Evolutionary conservation across 2,329 filamentous ascomycete genomes (phyloP), one percentile per base, ranked within the genome.

Genomic region (Trichoderma sp.): DNA sequence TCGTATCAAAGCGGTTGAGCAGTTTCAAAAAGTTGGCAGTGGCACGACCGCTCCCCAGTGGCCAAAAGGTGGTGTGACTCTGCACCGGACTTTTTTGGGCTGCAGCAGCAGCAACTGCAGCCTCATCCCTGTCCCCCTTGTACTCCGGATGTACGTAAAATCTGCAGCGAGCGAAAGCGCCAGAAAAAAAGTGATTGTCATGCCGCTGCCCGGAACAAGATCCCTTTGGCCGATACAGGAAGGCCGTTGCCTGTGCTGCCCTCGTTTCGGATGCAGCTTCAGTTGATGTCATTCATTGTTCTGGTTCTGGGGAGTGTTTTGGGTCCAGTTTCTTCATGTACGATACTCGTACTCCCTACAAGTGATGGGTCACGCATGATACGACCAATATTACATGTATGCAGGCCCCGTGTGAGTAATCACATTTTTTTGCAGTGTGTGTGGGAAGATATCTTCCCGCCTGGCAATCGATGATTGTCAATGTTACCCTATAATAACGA

Each of bases 201-300:
- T 68, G 66, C 53, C 65, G 36, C 26, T 23, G 65, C 65, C 66
- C 66, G 66, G 39, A 34, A 53, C 36, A 62, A 50, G 66, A 68
- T 68, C 66, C 66, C 66, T 36, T 61, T 68, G 66, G 55, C 66
- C 20, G 66, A 68, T 61, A 68, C 55, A 62, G 66, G 57, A 57
- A 68, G 57, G 23, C 26, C 36, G 39, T 61, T 20, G 9, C 39
- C 15, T 43, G 39, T 23, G 66, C 39, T 50, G 11, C 32, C 12
- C 39, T 30, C 55, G 55, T 68, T 58, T 68, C 65, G 39, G 23
- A 26, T 12, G 55, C n/a, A 36, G 55, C 12, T 30, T 36, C 43
- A 26, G 20, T 30, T 61, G 66, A 68, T 68, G 66, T 61, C 66
- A 68, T 58, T 61, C 66, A 68, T 58, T 68, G 55, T 34, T 26